Conservation (phyloP, 768 basidiomycete genomes). For the Leucocoprinus birnbaumii region DNA sequence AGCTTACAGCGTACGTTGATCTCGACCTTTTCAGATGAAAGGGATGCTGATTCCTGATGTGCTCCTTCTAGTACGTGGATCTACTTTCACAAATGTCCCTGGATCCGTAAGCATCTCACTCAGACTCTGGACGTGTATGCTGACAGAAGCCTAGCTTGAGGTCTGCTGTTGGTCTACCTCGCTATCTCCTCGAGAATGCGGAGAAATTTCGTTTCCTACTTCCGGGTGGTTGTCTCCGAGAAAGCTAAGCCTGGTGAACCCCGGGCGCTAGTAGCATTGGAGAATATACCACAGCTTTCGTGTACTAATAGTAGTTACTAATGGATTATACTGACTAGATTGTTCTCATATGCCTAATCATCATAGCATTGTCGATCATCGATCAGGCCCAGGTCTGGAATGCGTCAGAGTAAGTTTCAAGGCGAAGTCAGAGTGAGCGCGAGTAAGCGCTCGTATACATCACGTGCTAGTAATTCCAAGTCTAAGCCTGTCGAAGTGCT, state of each 20-base stretch:
- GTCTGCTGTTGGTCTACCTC: conserved; percentile 51
- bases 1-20: conserved; percentile 51
- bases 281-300: not conserved
- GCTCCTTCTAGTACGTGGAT: conserved; percentile 42
- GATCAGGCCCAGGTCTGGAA: too few species aligned
- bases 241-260: conserved; percentile 8
- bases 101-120: conserved; percentile 37
- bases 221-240: conserved; percentile 51
- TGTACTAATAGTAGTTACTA: not conserved
- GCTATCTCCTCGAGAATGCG: conserved; percentile 49
- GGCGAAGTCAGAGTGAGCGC: too few species aligned
- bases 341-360: too few species aligned
- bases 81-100: conserved; percentile 50
- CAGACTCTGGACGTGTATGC: not conserved
- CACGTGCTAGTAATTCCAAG: too few species aligned
- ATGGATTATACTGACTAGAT: too few species aligned
- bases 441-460: too few species aligned
- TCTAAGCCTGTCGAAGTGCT: too few species aligned
- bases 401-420: too few species aligned
- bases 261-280: too few species aligned
- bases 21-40: not conserved
- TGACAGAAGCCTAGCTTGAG: conserved; percentile 23
- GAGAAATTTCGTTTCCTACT: conserved; percentile 48
- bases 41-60: not conserved
- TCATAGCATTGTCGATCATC: too few species aligned